Evolutionary conservation across 1,284 basidiomycete species (phyloP).

Genomic region (Trichosporon coremiiforme): DNA sequence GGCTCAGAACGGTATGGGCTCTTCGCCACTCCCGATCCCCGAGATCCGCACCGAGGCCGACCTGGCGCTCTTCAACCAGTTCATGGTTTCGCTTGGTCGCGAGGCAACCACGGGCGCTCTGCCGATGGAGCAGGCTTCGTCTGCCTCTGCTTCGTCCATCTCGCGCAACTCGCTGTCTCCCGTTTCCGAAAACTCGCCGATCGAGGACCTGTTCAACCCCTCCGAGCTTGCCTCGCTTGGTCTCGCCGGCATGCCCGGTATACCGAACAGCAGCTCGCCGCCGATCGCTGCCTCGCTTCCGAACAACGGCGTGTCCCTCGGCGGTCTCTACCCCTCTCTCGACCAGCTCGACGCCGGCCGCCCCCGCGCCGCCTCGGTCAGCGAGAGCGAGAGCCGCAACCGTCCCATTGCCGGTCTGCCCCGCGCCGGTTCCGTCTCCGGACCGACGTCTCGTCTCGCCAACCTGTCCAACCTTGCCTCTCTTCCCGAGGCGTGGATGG

Average conservation of each 20-base stretch:
- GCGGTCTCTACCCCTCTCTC: conserved; percentile 29
- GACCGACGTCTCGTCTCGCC: conserved; percentile 23
- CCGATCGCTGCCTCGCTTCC: conserved; percentile 18
- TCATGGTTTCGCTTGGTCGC: conserved; percentile 55
- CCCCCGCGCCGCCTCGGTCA: conserved; percentile 27
- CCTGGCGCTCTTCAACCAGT: conserved; percentile 57
- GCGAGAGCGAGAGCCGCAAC: conserved; percentile 20
- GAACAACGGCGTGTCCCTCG: conserved; percentile 39
- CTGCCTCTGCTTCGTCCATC: conserved; percentile 31
- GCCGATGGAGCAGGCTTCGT: conserved; percentile 29
- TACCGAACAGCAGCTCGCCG: conserved; percentile 35
- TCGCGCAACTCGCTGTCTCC: conserved; percentile 46
- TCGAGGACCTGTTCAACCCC: conserved; percentile 55
- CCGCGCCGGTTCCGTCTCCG: conserved; percentile 35
- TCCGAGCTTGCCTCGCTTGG: conserved; percentile 56
- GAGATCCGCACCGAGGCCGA: conserved; percentile 54
- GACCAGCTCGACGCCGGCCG: conserved; percentile 28
- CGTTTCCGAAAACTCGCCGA: conserved; percentile 46
- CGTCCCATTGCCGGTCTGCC: conserved; percentile 35
- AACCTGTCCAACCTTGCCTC: conserved; percentile 6
- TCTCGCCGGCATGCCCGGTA: conserved; percentile 56
- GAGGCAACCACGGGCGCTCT: conserved; percentile 42
- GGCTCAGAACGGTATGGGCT: conserved; percentile 15
- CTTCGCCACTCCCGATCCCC: conserved; percentile 43
- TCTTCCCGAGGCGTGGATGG: conserved; percentile 10